Evolutionary conservation across 495 filamentous ascomycete genomes (phyloP), one percentile per base, ranked within the genome.

Genomic region (Penicillium cosmopolitanum): DNA sequence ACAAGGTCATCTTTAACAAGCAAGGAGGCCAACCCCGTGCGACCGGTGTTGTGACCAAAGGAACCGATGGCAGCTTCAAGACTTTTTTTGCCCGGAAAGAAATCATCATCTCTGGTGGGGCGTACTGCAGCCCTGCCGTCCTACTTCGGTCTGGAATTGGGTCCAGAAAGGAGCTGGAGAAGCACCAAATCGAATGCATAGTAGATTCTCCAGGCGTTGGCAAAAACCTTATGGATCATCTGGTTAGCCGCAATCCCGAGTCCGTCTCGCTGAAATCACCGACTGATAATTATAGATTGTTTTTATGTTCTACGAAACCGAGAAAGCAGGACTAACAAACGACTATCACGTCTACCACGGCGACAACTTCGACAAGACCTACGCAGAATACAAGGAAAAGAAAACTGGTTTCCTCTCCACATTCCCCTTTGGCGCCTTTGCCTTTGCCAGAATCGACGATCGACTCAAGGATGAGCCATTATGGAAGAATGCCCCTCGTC

Each of bases 81-180:
- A 66, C 55, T 1, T 74, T 69, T 53, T 47, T 57, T 38, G 74
- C 75, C 1, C 57, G 66, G 15, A 74, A 70, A 18, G 84, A 87
- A 46, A 76, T 84, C 38, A 79, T 87, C 48, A 64, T 86, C 35
- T 75, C 78, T 2, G 77, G 75, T 10, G 84, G 84, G 4, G 72
- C 81, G 16, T 85, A 84, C 70, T 84, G 83, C 73, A 78, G 80
- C 19, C 84, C 84, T 18, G 77, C 84, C 42, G 77, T 86, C 15
- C 70, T 87, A 10, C 80, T 84, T 57, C 79, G 82, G 4, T 81
- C 75, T 16, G 84, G 83, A 9, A 79, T 87, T 51, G 84, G 85
- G 0, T 75, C 81, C 0, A 73, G 70, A 8, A 71, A 74, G 0
- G 81, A 85, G 48, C 70, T 85, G 12, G 55, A 67, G 2, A 72